These are phyloP conservation scores for Cenchrus americanus DNA, from an alignment of 176 grass and related monocot genomes.

Conservation along the genomic window DNA sequence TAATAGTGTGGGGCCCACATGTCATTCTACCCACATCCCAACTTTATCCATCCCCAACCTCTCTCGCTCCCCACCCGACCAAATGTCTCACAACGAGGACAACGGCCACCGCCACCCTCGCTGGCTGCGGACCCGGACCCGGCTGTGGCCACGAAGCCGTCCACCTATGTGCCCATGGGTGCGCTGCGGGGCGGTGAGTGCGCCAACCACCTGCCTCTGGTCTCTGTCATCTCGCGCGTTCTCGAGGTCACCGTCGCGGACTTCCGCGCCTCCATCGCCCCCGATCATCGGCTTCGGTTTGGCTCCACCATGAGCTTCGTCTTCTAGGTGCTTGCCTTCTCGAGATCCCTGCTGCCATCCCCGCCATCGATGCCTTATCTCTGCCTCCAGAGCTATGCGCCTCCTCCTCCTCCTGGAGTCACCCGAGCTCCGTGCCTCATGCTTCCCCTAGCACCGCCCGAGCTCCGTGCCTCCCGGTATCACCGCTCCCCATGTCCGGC, in stretches of 20 bases:
- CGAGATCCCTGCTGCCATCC: not conserved
- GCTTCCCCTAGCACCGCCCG: no score
- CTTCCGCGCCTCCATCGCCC: constrained; percentile 64
- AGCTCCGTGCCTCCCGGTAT: no score
- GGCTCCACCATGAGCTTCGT: constrained; percentile 55
- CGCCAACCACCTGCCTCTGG: constrained; percentile 52
- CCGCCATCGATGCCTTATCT: not conserved
- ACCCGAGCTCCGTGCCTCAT: no score
- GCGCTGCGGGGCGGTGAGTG: constrained; percentile 59
- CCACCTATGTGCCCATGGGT: not conserved
- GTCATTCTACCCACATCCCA: not conserved
- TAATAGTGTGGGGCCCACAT: no score
- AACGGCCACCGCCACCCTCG: not conserved
- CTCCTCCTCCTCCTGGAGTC: no score
- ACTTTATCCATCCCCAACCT: not conserved
- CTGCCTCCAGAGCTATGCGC: no score
- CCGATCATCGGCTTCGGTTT: constrained; percentile 67
- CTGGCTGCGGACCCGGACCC: not conserved
- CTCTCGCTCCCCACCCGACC: not conserved
- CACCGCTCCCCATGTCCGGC: no score
- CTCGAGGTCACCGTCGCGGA: constrained; percentile 70
- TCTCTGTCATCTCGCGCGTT: constrained; percentile 51
- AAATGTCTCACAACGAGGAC: constrained; percentile 36
- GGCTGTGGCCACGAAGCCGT: not conserved
- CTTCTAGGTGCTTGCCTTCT: constrained; percentile 56